Evolutionary conservation across 345 rosid species (phyloP).

Genomic region (Laguncularia racemosa): DNA sequence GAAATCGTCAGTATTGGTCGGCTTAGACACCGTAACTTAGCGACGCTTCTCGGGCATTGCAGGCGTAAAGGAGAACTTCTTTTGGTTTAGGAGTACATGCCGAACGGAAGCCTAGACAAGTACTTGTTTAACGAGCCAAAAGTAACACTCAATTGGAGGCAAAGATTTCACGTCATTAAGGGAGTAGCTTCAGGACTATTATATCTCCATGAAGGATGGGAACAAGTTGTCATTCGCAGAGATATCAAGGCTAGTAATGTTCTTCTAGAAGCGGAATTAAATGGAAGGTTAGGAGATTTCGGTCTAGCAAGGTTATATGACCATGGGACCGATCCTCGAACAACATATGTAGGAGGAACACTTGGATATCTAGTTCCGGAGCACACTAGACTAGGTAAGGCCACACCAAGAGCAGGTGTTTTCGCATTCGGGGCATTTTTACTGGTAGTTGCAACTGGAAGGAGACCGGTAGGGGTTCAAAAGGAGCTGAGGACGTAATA

Average conservation of each 20-base stretch:
- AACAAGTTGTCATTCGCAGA: slow-evolving; percentile 44
- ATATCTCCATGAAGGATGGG: slow-evolving; percentile 43
- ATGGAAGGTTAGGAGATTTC: slow-evolving; percentile 40
- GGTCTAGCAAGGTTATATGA: slow-evolving; percentile 41
- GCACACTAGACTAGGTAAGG: slow-evolving; percentile 29
- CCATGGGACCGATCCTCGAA: slow-evolving; percentile 30
- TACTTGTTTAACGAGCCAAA: slow-evolving; percentile 21
- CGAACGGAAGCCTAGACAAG: slow-evolving; percentile 49
- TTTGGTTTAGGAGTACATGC: slow-evolving; percentile 49
- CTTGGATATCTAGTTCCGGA: slow-evolving; percentile 50
- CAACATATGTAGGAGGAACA: slow-evolving; percentile 34
- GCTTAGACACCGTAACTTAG: slow-evolving; percentile 44
- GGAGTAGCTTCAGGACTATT: slow-evolving; percentile 37
- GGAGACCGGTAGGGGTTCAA: slow-evolving; percentile 25
- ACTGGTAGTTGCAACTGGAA: slow-evolving; percentile 49
- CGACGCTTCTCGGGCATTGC: slow-evolving; percentile 45
- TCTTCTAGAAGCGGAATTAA: slow-evolving; percentile 29
- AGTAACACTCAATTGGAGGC: slow-evolving; percentile 31
- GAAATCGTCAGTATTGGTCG: slow-evolving; percentile 42
- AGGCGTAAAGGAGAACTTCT: slow-evolving; percentile 47
- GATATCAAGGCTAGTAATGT: slow-evolving; percentile 47
- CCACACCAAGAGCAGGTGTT: slow-evolving; percentile 28
- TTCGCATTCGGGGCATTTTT: slow-evolving; percentile 39
- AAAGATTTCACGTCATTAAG: slow-evolving; percentile 25
- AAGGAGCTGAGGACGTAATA: slow-evolving; percentile 9